Percentiles rank a stretch among this genome's conserved stretches.
Conservation (phyloP, 2,329 filamentous ascomycete genomes). For the Penicillium sp. region DNA sequence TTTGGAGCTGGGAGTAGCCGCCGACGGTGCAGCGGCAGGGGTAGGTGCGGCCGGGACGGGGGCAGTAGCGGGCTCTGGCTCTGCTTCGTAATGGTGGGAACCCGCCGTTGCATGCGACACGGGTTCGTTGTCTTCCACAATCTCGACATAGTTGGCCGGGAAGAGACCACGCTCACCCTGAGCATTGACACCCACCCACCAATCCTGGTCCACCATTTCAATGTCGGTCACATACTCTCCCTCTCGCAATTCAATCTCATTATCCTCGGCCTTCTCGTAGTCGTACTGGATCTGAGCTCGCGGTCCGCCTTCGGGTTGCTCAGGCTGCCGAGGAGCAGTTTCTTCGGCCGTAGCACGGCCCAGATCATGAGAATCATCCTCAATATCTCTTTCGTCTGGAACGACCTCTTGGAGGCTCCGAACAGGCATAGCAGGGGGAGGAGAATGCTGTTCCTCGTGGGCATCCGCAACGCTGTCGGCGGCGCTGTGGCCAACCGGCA, state of each 20-base stretch:
- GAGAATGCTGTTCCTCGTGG: slow-evolving; percentile 42
- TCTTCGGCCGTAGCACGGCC: slow-evolving; percentile 60
- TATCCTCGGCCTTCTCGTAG: slow-evolving; percentile 96
- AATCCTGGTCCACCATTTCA: slow-evolving; percentile 96
- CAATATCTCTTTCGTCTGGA: slow-evolving; percentile 63
- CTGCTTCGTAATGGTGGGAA: slow-evolving; percentile 30
- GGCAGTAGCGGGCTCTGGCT: slow-evolving; percentile 35
- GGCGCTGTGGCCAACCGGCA: slow-evolving; percentile 70
- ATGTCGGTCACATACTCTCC: slow-evolving; percentile 87
- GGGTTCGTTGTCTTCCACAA: slow-evolving; percentile 61
- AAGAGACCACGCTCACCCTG: slow-evolving; percentile 85
- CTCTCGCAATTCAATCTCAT: slow-evolving; percentile 87
- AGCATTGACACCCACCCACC: slow-evolving; percentile 95
- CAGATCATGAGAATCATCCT: slow-evolving; percentile 59
- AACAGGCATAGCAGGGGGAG: slow-evolving; percentile 55
- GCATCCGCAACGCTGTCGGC: slow-evolving; percentile 44
- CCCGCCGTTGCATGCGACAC: slow-evolving; percentile 28
- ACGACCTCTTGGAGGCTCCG: slow-evolving; percentile 61
- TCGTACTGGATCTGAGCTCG: slow-evolving; percentile 85
- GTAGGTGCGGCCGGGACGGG: slow-evolving; percentile 39
- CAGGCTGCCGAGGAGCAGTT: slow-evolving; percentile 40
- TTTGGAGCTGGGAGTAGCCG: slow-evolving; percentile 28
- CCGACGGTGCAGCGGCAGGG: slow-evolving; percentile 39
- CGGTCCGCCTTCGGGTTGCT: slow-evolving; percentile 54
- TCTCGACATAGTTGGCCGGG: slow-evolving; percentile 94